A percentile compares a stretch with the other conserved stretches of the same genome.
Evolutionary conservation across 2,329 filamentous ascomycete species (phyloP).

Genomic region (Arthrobotrys entomopaga): DNA sequence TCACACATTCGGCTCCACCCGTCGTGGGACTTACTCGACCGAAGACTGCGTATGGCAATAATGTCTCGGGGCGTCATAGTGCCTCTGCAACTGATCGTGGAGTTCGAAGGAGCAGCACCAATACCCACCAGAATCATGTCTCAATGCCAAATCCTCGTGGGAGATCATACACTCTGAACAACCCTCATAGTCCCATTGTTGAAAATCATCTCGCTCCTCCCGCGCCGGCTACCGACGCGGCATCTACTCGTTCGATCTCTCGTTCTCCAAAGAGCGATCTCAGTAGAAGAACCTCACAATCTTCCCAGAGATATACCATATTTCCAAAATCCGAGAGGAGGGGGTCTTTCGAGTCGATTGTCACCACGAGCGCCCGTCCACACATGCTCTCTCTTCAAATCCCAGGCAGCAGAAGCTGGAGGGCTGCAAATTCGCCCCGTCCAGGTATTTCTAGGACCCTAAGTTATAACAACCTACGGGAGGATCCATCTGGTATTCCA

Average conservation of each 20-base stretch:
- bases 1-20: slow-evolving; percentile 4
- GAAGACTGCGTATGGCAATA: slow-evolving; percentile 38
- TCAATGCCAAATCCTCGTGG: slow-evolving; percentile 16
- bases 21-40: slow-evolving; percentile 34
- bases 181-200: neutral
- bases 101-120: slow-evolving; percentile 23
- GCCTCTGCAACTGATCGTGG: slow-evolving; percentile 14
- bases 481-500: slow-evolving; percentile 45
- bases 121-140: slow-evolving; percentile 6
- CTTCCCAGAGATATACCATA: slow-evolving; percentile 31
- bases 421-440: slow-evolving; percentile 13
- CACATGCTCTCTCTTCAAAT: slow-evolving; percentile 17
- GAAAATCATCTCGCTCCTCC: slow-evolving; percentile 14
- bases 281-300: slow-evolving; percentile 19
- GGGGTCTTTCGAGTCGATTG: slow-evolving; percentile 13
- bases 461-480: slow-evolving; percentile 44
- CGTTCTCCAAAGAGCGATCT: slow-evolving; percentile 23
- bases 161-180: slow-evolving; percentile 32
- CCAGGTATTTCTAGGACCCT: slow-evolving; percentile 26
- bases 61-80: slow-evolving; percentile 23
- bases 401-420: neutral
- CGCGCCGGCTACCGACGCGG: slow-evolving; percentile 2
- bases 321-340: slow-evolving; percentile 24
- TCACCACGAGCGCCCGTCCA: neutral
- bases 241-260: slow-evolving; percentile 20